Percentiles rank a stretch among this genome's conserved stretches.
These are phyloP conservation scores for Pleodorina starrii DNA, from an alignment of 139 green algal species.

Conservation along the genomic window DNA sequence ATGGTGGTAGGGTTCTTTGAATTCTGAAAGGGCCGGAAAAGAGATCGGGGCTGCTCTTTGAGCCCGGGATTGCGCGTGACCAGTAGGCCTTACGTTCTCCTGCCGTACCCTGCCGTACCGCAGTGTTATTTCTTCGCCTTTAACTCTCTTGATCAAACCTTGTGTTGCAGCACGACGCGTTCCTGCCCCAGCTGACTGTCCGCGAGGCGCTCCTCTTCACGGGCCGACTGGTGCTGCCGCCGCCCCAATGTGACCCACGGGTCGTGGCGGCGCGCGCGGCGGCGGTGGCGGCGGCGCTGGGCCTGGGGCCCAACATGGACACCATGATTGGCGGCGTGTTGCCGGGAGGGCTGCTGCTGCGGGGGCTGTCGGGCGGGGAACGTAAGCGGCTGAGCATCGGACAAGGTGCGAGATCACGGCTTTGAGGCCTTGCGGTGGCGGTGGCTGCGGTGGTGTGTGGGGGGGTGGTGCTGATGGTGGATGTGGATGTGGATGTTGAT, in stretches of 20 bases:
- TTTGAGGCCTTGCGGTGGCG: too few relatives aligned
- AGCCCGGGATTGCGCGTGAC: too few relatives aligned
- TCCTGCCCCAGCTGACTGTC: conserved; percentile 71
- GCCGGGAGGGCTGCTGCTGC: conserved; percentile 68
- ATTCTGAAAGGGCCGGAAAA: too few relatives aligned
- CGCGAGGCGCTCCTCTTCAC: conserved; percentile 46
- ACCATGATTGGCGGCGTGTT: conserved; percentile 70
- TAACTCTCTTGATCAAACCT: too few relatives aligned
- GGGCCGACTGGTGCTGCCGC: conserved; percentile 51
- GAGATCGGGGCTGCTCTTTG: too few relatives aligned
- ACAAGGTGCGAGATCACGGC: conserved; percentile 50
- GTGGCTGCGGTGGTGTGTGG: too few relatives aligned
- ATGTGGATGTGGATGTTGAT: too few relatives aligned
- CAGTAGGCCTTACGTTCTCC: neutral
- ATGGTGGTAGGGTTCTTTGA: too few relatives aligned
- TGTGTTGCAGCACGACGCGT: conserved; percentile 65
- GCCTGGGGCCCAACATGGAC: conserved; percentile 36
- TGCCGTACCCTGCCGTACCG: neutral
- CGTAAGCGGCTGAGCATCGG: conserved; percentile 69
- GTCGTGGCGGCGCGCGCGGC: conserved; percentile 11
- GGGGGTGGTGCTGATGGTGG: too few relatives aligned
- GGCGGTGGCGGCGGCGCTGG: conserved; percentile 51
- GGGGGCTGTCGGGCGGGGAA: conserved; percentile 74
- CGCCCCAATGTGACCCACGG: neutral
- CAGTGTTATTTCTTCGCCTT: too few relatives aligned